Evolutionary conservation across 129 eudicot species (phyloP), one percentile per base, ranked within the genome.

Genomic region (Escallonia rubra): DNA sequence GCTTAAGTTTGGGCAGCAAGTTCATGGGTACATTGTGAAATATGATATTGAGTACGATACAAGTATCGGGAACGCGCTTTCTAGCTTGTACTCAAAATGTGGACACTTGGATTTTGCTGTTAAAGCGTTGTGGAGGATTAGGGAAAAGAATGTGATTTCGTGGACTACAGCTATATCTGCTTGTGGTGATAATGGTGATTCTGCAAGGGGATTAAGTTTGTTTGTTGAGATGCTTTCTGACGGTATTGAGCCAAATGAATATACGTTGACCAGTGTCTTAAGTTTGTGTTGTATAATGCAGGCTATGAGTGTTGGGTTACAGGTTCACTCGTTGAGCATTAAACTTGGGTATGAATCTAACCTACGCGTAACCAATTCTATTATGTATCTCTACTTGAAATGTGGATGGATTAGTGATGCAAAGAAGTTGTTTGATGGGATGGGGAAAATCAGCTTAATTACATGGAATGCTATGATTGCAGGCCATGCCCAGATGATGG

Each of bases 401-500:
- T 61, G 74, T 56, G 96, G 95, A 64, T 64, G 54, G 70, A 59
- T 84, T 55, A 63, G 10, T 41, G 87, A 82, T 76, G 96, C 96
- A 65, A 80, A 77, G 72, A 80, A 83, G 81, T 60, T 93, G 78
- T 89, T 93, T 77, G 80, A 84, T 71, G 86, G 82, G 23, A 76
- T 86, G 90, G 85, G 76, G 62, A 69, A 40, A 10, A 50, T 80
- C 49, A 79, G 83, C 76, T 58, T 93, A 68, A 82, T 93, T 15
- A 82, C 96, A 50, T 93, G 98, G 98, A 93, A 93, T 67, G 86
- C 90, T 41, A 80, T 93, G 86, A 89, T 93, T 78, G 86, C 96
- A 16, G 96, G 98, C 73, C 85, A 81, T 79, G 96, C 92, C 66
- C 90, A 89, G 64, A 83, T 87, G 88, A 84, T 81, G 82, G 87